phyloP scores from a whole-genome alignment of 2,329 filamentous ascomycete species.

The Penicillium vulpinum region DNA sequence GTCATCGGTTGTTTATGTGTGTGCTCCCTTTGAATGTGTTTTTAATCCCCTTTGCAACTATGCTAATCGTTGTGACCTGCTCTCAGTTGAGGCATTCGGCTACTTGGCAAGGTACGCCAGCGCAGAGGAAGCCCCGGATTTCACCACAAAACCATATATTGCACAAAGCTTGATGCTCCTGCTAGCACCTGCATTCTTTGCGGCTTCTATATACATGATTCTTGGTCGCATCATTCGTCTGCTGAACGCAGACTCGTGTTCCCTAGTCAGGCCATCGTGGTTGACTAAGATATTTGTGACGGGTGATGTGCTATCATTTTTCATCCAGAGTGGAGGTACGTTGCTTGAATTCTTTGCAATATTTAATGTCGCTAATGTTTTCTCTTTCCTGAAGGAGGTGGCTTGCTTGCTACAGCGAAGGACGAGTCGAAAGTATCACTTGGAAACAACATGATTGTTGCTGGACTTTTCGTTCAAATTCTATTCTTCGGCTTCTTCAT shows the following conservation, averaged over 20 bases:
- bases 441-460: constrained; percentile 24
- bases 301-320: constrained; percentile 26
- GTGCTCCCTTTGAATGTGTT: background rate
- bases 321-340: constrained; percentile 27
- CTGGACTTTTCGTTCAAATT: constrained; percentile 22
- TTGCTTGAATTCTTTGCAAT: rapidly evolving
- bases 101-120: constrained; percentile 16
- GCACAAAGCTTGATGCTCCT: constrained; percentile 22
- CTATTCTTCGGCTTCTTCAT: constrained; percentile 26
- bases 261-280: constrained; percentile 21
- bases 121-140: constrained; percentile 20
- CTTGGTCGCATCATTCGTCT: constrained; percentile 22
- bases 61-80: background rate
- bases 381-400: constrained; percentile 10
- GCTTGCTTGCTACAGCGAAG: constrained; percentile 16
- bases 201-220: constrained; percentile 28
- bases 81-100: constrained; percentile 15
- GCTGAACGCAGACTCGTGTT: constrained; percentile 17
- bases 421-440: constrained; percentile 10
- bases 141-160: constrained; percentile 21
- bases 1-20: constrained; percentile 36
- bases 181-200: constrained; percentile 24
- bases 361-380: background rate
- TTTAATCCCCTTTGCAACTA: background rate
- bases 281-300: constrained; percentile 30